These are phyloP conservation scores for Steccherinum ochraceum DNA, from an alignment of 768 basidiomycete genomes.

Conservation along the genomic window DNA sequence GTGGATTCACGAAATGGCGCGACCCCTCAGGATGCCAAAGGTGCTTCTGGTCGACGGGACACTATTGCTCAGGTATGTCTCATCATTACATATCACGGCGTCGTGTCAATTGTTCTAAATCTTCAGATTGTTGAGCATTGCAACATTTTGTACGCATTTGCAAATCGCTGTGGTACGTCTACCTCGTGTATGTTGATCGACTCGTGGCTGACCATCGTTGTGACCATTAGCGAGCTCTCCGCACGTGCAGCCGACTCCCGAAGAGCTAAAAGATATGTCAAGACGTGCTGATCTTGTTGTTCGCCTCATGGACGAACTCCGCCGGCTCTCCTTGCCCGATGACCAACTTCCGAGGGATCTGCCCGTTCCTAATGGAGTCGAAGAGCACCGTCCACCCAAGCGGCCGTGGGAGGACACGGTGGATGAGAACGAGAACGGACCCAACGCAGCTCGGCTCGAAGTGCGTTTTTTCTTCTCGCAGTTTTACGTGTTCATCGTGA, in stretches of 20 bases:
- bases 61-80: constrained; percentile 35
- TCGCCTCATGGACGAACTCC: constrained; percentile 57
- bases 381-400: constrained; percentile 62
- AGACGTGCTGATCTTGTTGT: constrained; percentile 61
- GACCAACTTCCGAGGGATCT: constrained; percentile 16
- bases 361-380: constrained; percentile 17
- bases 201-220: too few species aligned
- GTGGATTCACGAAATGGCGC: constrained; percentile 32
- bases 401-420: constrained; percentile 73
- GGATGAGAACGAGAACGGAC: constrained; percentile 28
- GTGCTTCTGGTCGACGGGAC: constrained; percentile 21
- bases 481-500: constrained; percentile 3
- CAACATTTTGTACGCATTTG: constrained; percentile 53
- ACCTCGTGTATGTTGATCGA: too few species aligned
- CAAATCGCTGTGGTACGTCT: constrained; percentile 56
- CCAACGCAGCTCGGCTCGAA: constrained; percentile 3
- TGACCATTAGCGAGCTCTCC: constrained; percentile 37
- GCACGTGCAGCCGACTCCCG: constrained; percentile 43
- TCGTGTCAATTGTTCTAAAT: neutral
- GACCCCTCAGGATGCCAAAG: constrained; percentile 31
- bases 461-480: neutral
- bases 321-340: constrained; percentile 32
- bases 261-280: constrained; percentile 66
- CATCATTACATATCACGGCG: neutral
- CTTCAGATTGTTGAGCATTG: constrained; percentile 60